Conservation (phyloP, 2,329 filamentous ascomycete genomes). For the Leptographium radiaticola region DNA sequence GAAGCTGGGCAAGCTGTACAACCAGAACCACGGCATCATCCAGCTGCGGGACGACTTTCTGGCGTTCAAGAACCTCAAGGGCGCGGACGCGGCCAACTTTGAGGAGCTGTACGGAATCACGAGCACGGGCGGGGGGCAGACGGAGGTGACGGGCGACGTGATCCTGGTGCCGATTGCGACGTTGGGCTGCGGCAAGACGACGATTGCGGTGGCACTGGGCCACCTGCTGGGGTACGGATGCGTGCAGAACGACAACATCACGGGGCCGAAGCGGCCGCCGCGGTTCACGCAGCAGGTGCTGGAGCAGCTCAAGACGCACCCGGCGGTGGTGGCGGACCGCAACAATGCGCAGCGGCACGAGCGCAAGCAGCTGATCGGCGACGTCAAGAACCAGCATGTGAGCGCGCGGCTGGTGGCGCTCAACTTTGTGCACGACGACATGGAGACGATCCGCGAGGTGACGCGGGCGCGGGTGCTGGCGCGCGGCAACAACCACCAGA, state of each 20-base stretch:
- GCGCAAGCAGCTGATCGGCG: conserved; percentile 73
- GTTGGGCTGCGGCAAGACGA: conserved; percentile 95
- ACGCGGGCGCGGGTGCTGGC: conserved; percentile 68
- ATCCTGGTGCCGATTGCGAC: conserved; percentile 86
- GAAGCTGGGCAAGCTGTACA: conserved; percentile 57
- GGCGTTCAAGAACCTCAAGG: conserved; percentile 68
- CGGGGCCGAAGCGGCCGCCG: conserved; percentile 61
- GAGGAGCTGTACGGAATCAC: conserved; percentile 35
- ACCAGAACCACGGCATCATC: conserved; percentile 90
- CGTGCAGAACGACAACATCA: conserved; percentile 93
- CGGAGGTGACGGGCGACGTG: conserved; percentile 51
- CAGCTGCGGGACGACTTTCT: conserved; percentile 79
- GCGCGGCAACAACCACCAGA: conserved; percentile 94
- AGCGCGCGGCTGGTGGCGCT: conserved; percentile 68
- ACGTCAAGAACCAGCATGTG: conserved; percentile 51
- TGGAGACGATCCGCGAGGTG: conserved; percentile 59
- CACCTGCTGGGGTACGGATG: conserved; percentile 87
- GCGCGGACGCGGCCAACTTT: conserved; percentile 72
- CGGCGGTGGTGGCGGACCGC: conserved; percentile 77
- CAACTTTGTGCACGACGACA: conserved; percentile 73
- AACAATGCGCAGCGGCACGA: conserved; percentile 90
- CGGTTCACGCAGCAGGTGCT: conserved; percentile 63
- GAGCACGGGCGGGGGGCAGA: conserved; percentile 31
- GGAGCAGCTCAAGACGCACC: conserved; percentile 46
- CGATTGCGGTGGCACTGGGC: conserved; percentile 66